Base-by-base conservation (phyloP, 345 rosid species). In the Arabidopsis arenosa region DNA sequence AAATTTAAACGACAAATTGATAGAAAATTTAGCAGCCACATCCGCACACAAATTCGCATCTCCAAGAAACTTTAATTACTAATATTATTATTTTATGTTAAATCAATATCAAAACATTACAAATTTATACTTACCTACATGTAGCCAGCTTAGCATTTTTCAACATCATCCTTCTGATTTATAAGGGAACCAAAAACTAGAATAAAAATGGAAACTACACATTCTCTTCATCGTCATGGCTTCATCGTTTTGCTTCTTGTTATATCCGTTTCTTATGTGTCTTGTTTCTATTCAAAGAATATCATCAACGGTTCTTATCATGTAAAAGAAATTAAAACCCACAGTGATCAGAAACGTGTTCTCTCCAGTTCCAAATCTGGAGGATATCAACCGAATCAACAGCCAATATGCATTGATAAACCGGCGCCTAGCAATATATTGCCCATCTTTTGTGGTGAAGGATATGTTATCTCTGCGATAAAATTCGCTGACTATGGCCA, bases 401-500 rank as follows among this genome's bases (percentile, higher is more conserved):
- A 2, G 18, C 21, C 12, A 49, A 4, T 8, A 10, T 49, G 54
- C 54, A 4, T 17, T 3, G 1, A 18, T 9, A 8, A 17, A 17
- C 10, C 26, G 23, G 26, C 4, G 26, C 26, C 10, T 17, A 1
- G 3, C 4, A 1, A 8, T 1, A 3, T 49, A 1, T 9, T 17
- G 2, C 10, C 26, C 11, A 49, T 49, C 26, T 18, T 17, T 3
- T 49, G 54, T 49, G 11, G 5, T 49, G 26, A 23, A 3, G 72
- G 48, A 36, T 18, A 52, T 21, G 21, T 36, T 18, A 12, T 67
- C 7, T 11, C 33, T 12, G 28, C 36, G 15, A 17, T 67, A 32
- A 36, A 51, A 23, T 67, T 67, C 48, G 72, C 72, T 5, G 72
- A 51, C 33, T 67, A 67, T 51, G 72, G 72, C 45, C 59, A 66